These are phyloP conservation scores for Canavalia ensiformis DNA, from an alignment of 306 rosid genomes.

Conservation along the genomic window DNA sequence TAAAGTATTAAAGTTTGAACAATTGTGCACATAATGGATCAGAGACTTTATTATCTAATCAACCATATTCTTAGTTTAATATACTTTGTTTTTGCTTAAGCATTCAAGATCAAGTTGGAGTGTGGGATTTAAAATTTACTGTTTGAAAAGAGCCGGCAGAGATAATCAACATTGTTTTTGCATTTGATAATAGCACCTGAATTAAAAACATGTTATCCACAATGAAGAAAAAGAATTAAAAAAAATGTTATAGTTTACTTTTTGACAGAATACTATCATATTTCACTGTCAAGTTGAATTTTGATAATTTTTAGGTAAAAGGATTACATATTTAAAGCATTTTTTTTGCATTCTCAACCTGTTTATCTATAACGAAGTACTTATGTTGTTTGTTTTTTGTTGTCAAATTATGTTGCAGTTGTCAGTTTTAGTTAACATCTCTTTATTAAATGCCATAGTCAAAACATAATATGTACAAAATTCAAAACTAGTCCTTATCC, in stretches of 20 bases:
- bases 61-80: neutral
- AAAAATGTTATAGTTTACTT: neutral
- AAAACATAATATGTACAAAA: slow-evolving; percentile 35
- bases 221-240: neutral
- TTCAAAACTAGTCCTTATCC: slow-evolving; percentile 27
- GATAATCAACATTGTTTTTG: neutral
- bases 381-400: neutral
- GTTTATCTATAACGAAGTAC: neutral
- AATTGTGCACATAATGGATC: no score
- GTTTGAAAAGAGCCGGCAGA: neutral
- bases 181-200: no score
- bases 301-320: neutral
- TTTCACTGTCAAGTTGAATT: neutral
- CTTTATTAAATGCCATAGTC: slow-evolving; percentile 4
- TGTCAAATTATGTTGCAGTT: slow-evolving; percentile 21
- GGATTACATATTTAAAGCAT: neutral
- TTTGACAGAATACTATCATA: neutral
- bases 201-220: no score
- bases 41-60: neutral
- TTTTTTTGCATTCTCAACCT: slow-evolving; percentile 15
- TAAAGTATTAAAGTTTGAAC: no score
- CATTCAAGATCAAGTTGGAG: slow-evolving; percentile 18
- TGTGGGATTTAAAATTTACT: neutral
- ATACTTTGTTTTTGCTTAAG: neutral
- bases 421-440: slow-evolving; percentile 1